A percentile compares a stretch with the other conserved stretches of the same genome.
Evolutionary conservation across 495 filamentous ascomycete species (phyloP).

Genomic region (Hyaloscypha bicolor): DNA sequence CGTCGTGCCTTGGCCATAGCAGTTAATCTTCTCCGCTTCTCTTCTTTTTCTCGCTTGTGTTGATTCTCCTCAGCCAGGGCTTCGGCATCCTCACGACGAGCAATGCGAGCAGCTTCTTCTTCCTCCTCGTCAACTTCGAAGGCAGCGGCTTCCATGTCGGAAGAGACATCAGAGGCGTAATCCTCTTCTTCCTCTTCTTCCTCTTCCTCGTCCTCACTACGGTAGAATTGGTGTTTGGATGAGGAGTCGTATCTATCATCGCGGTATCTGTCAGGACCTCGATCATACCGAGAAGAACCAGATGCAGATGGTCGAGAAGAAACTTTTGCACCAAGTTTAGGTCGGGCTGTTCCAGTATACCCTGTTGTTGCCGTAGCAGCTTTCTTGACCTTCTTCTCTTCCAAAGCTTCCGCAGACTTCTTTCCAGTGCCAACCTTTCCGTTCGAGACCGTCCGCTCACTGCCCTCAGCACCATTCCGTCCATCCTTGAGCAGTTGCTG

Average conservation of each 20-base stretch:
- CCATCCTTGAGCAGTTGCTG: slow-evolving; percentile 14
- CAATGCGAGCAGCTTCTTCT: slow-evolving; percentile 46
- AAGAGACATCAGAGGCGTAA: slow-evolving; percentile 51
- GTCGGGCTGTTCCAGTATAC: slow-evolving; percentile 54
- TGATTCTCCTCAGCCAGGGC: slow-evolving; percentile 43
- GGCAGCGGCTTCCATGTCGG: slow-evolving; percentile 65
- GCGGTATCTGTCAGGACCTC: slow-evolving; percentile 26
- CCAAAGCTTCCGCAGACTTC: slow-evolving; percentile 27
- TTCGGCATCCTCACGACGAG: slow-evolving; percentile 53
- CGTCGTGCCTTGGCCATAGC: slow-evolving; percentile 32
- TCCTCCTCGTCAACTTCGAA: slow-evolving; percentile 64
- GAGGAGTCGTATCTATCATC: slow-evolving; percentile 20
- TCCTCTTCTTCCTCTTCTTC: slow-evolving; percentile 60
- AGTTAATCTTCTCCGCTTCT: slow-evolving; percentile 31
- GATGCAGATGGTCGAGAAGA: slow-evolving; percentile 21
- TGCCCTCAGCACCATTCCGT: slow-evolving; percentile 29
- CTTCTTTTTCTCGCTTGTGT: slow-evolving; percentile 34
- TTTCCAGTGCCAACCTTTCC: slow-evolving; percentile 29
- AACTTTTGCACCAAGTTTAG: slow-evolving; percentile 29
- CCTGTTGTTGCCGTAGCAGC: slow-evolving; percentile 57
- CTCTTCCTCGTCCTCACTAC: slow-evolving; percentile 41
- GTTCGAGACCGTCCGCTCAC: slow-evolving; percentile 27
- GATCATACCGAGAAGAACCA: slow-evolving; percentile 28
- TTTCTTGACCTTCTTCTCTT: slow-evolving; percentile 59
- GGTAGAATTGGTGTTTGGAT: slow-evolving; percentile 35